These are phyloP conservation scores for Kregervanrija fluxuum DNA, from an alignment of 805 yeast genomes.

Conservation along the genomic window DNA sequence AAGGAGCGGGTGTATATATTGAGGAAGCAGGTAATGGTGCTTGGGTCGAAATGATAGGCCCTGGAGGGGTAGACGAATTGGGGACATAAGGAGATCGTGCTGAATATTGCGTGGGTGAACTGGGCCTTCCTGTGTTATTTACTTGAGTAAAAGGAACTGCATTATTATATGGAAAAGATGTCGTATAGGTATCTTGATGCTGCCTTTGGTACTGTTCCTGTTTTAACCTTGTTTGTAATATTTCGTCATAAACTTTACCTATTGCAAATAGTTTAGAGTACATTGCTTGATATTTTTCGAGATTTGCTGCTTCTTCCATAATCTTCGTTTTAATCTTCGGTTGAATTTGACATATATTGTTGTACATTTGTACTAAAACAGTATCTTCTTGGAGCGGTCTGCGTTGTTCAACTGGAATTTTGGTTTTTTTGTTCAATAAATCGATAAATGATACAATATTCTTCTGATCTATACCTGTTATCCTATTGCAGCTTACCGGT, in stretches of 20 bases:
- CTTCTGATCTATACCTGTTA: constrained; percentile 61
- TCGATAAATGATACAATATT: constrained; percentile 62
- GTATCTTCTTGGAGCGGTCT: constrained; percentile 35
- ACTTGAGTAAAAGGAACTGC: too few relatives aligned
- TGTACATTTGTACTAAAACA: constrained; percentile 49
- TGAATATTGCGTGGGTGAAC: too few relatives aligned
- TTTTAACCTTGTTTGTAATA: constrained; percentile 50
- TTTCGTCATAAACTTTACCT: constrained; percentile 65
- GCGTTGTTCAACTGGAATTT: constrained; percentile 31
- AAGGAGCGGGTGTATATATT: too few relatives aligned
- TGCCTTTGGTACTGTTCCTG: constrained; percentile 14
- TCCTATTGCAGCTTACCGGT: constrained; percentile 15
- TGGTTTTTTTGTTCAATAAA: constrained; percentile 47
- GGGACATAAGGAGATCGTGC: too few relatives aligned
- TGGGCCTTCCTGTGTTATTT: too few relatives aligned
- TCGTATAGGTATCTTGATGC: too few relatives aligned
- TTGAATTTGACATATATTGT: constrained; percentile 50
- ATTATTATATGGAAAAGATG: too few relatives aligned
- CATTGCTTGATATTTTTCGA: constrained; percentile 63
- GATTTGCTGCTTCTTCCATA: constrained; percentile 48
- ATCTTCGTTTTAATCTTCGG: constrained; percentile 64
- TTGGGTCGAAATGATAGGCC: too few relatives aligned
- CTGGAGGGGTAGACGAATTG: too few relatives aligned
- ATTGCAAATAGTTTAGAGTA: constrained; percentile 74
- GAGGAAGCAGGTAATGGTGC: too few relatives aligned